Percentiles rank a stretch among this genome's conserved stretches.
These are phyloP conservation scores for Venturia carpophila DNA, from an alignment of 2,329 filamentous ascomycete genomes.

Conservation along the genomic window DNA sequence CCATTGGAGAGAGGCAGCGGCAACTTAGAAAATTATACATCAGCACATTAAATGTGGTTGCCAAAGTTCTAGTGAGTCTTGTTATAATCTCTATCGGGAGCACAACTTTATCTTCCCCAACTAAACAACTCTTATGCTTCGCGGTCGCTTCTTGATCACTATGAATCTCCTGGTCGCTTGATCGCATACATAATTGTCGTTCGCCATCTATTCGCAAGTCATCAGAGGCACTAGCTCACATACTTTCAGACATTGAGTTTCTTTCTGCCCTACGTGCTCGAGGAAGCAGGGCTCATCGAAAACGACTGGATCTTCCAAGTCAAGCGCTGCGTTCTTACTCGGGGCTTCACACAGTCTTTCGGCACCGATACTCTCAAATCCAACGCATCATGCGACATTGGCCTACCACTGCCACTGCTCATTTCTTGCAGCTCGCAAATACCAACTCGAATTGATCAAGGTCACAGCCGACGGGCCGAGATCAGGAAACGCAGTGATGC, in stretches of 20 bases:
- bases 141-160: neutral
- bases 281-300: neutral
- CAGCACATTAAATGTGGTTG: neutral
- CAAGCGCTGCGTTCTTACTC: neutral
- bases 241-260: neutral
- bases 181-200: neutral
- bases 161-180: neutral
- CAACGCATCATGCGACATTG: neutral
- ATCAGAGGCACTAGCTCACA: neutral
- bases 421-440: neutral
- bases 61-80: conserved; percentile 6
- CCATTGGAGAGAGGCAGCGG: neutral
- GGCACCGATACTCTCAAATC: conserved; percentile 1
- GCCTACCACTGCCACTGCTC: neutral
- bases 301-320: neutral
- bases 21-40: neutral
- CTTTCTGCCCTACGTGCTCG: neutral
- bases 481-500: neutral
- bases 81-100: neutral
- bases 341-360: conserved; percentile 4
- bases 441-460: neutral
- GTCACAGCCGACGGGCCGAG: neutral
- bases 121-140: neutral
- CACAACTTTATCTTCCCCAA: neutral
- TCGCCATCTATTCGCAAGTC: neutral